A percentile compares a stretch with the other conserved stretches of the same genome.
Conservation (phyloP, 2,329 filamentous ascomycete genomes). For the Diaporthe citrichinensis region DNA sequence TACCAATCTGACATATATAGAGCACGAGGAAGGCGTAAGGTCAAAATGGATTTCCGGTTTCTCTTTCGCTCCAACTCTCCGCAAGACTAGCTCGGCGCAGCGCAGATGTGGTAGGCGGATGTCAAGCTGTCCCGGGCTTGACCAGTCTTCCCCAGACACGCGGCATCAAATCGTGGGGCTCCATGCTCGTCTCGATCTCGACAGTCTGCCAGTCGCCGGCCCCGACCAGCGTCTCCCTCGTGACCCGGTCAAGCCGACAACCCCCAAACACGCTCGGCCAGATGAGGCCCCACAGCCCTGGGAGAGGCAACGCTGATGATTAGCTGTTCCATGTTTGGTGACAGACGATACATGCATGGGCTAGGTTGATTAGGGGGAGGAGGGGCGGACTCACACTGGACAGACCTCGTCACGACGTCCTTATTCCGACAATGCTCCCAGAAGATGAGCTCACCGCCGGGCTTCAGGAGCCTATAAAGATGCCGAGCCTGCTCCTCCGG, state of each 20-base stretch:
- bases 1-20: slow-evolving; percentile 39
- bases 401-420: slow-evolving; percentile 48
- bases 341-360: not conserved
- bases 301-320: not conserved
- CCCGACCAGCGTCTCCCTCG: slow-evolving; percentile 47
- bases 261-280: slow-evolving; percentile 51
- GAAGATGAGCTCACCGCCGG: slow-evolving; percentile 61
- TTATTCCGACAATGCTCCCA: slow-evolving; percentile 57
- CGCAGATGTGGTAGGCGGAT: not conserved
- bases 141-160: slow-evolving; percentile 51
- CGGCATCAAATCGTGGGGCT: slow-evolving; percentile 49
- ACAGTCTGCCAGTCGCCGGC: slow-evolving; percentile 52
- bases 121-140: slow-evolving; percentile 43
- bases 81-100: not conserved
- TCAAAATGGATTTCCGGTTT: slow-evolving; percentile 33
- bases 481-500: slow-evolving; percentile 47
- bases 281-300: slow-evolving; percentile 49
- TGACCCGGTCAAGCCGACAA: slow-evolving; percentile 49
- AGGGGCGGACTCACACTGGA: slow-evolving; percentile 48
- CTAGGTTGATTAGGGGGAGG: too few species aligned
- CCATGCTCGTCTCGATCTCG: slow-evolving; percentile 47
- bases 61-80: not conserved
- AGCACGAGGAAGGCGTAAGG: slow-evolving; percentile 36
- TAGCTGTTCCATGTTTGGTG: not conserved
- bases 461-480: slow-evolving; percentile 59